Conservation (phyloP, 345 rosid species). For the Populus nigra region DNA sequence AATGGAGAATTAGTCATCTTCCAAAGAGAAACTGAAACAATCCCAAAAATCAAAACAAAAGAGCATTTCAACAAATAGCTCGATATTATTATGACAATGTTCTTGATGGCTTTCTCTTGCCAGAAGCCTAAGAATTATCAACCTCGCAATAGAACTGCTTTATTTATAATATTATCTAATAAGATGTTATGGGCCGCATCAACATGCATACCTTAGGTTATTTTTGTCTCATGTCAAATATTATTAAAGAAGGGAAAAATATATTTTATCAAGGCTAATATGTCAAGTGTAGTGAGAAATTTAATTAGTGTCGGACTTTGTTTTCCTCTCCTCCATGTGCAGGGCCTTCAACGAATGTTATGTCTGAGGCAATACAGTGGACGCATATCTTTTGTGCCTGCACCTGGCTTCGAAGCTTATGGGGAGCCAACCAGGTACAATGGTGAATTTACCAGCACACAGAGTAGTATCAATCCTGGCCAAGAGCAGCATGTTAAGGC, state of each 20-base stretch:
- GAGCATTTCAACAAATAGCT: background rate
- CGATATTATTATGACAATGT: no score
- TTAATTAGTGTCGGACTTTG: background rate
- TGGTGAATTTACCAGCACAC: slow-evolving; percentile 18
- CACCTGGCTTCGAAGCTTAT: slow-evolving; percentile 77
- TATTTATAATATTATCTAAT: no score
- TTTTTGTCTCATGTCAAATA: no score
- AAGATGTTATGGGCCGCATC: background rate
- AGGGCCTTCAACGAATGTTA: slow-evolving; percentile 75
- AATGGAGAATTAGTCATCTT: background rate
- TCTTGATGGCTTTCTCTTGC: background rate
- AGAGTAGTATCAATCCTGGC: background rate
- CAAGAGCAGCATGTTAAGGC: slow-evolving; percentile 30
- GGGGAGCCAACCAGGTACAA: slow-evolving; percentile 58
- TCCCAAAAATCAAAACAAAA: background rate
- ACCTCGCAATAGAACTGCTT: background rate
- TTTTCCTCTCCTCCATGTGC: slow-evolving; percentile 3
- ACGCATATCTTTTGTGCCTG: slow-evolving; percentile 74
- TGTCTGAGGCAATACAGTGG: slow-evolving; percentile 70
- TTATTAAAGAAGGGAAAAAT: background rate
- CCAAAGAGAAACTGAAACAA: background rate
- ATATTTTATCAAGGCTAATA: background rate
- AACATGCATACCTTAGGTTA: background rate
- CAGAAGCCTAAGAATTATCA: background rate
- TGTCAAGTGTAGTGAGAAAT: background rate